phyloP scores from a whole-genome alignment of 2,329 filamentous ascomycete genomes.

The Septoria petroselini region DNA sequence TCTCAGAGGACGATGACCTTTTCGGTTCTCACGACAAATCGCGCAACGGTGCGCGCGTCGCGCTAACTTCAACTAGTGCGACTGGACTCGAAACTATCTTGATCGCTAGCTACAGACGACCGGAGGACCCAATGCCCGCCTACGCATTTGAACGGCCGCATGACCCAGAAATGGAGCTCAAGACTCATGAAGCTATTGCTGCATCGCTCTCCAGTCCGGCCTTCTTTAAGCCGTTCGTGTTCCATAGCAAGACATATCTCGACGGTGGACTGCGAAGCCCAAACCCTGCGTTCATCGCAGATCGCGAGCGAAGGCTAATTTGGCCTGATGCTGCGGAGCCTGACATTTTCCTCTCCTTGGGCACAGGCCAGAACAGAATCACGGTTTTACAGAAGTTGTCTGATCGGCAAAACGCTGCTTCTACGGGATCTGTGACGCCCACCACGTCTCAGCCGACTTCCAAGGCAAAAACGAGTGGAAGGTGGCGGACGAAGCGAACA shows the following conservation, averaged over 20 bases:
- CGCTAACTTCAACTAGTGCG: conserved; percentile 44
- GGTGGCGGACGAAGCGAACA: conserved; percentile 28
- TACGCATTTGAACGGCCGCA: conserved; percentile 45
- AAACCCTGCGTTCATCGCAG: conserved; percentile 52
- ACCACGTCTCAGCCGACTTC: conserved; percentile 1
- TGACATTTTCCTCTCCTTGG: conserved; percentile 38
- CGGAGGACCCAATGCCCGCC: conserved; percentile 29
- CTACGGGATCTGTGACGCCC: conserved; percentile 7
- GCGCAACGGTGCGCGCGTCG: conserved; percentile 39
- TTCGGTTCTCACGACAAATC: conserved; percentile 30
- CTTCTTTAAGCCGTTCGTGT: conserved; percentile 52
- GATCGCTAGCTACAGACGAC: conserved; percentile 48
- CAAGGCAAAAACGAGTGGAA: conserved; percentile 20
- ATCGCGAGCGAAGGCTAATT: conserved; percentile 43
- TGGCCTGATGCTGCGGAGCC: conserved; percentile 37
- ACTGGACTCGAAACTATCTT: conserved; percentile 43
- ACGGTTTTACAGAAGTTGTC: conserved; percentile 33
- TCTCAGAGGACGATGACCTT: conserved; percentile 36
- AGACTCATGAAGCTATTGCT: conserved; percentile 53
- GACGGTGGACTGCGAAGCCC: conserved; percentile 52
- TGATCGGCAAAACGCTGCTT: conserved; percentile 25
- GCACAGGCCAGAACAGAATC: conserved; percentile 37
- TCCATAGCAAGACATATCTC: conserved; percentile 49
- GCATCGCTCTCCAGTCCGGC: conserved; percentile 52
- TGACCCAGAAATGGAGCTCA: conserved; percentile 41